Base-by-base conservation (phyloP, 2,329 filamentous ascomycete genomes). In the Helicocarpus griseus region DNA sequence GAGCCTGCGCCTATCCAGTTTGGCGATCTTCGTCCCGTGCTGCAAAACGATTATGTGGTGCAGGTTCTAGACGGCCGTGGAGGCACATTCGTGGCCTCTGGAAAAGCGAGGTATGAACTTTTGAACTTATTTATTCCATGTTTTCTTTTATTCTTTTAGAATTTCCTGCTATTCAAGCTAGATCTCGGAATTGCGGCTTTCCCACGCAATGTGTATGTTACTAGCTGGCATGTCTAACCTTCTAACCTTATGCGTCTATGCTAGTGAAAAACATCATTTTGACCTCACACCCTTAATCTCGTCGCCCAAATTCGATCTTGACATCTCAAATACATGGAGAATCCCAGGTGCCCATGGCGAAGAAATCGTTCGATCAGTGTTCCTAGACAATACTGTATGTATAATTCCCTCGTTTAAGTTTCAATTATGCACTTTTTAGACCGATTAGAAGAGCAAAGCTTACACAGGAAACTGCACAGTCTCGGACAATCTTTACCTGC, bases 21-120 rank as follows among this genome's bases (percentile, higher is more conserved):
- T 45, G 79, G 79, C 1, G 80, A 83, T 59, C 68, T 83, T 36
- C 69, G 81, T 49, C 72, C 77, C 53, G 66, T 68, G 44, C 60
- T 83, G 36, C 65, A 69, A 9, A 81, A 78, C 59, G 78, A 81
- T 65, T 84, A 84, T 61, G 73, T 82, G 4, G 75, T 78, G 19
- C 76, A 80, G 58, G 61, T 82, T 48, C 66, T 77, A 43, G 63
- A 70, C 53, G 65, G 70, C 33, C 68, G 67, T 7, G 67, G 67
- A 50, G 67, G 70, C 24, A 61, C 68, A 2, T 73, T 69, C 54
- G 60, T 78, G 52, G 76, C 69, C 5, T 70, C 70, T 21, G 77
- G 76, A 8, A 75, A 73, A 53, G 75, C 77, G 50, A 71, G 71
- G 75, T 77, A 64, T 46, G 67, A 63, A 36, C 46, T 49, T 38